Base-by-base conservation (phyloP, 2,329 filamentous ascomycete genomes). In the Shiraia sp. region DNA sequence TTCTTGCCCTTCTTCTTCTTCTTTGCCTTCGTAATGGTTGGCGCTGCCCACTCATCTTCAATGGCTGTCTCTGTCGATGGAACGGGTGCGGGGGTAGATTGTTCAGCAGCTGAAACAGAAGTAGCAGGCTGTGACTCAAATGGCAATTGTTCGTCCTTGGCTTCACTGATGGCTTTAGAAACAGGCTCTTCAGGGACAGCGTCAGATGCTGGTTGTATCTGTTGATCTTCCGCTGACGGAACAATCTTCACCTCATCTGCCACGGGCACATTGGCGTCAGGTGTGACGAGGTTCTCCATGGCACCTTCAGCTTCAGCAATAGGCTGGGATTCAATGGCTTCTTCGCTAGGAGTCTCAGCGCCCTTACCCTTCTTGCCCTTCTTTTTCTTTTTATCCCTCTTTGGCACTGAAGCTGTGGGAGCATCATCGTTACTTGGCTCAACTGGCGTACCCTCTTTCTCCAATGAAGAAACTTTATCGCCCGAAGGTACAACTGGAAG, bases 1-100 rank as follows among this genome's bases (percentile, higher is more conserved):
- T 61, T 63, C 40, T 57, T 60, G 10, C 42, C 39, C 44, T 59
- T 59, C 46, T 61, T 56, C 45, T 57, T 55, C 40, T 59, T 62
- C 47, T 58, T 52, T 40, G 61, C 59, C 36, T 58, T 59, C 6
- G 51, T 53, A 26, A 39, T 31, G 32, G 45, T 17, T 8, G 34
- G 10, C 3, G 25, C 22, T 1, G 28, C 37, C 2, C n/a, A 16
- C 6, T 32, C 30, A 4, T 34, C 42, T 13, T 37, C 42, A 3
- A 15, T 25, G 4, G 14, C 29, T 5, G 28, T 32, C 7, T 47
- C 38, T 10, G 23, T 31, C 4, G 15, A 5, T 14, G 25, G 24
- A 4, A 17, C 27, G 15, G 14, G 32, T 10, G 34, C 34, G 10
- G 10, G 5, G 14, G 27, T 12, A 19, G 19, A 7, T 10, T 48